Percentiles rank a stretch among this genome's conserved stretches.
phyloP scores from a whole-genome alignment of 257 asterid species.

The Fraxinus cuspidata region DNA sequence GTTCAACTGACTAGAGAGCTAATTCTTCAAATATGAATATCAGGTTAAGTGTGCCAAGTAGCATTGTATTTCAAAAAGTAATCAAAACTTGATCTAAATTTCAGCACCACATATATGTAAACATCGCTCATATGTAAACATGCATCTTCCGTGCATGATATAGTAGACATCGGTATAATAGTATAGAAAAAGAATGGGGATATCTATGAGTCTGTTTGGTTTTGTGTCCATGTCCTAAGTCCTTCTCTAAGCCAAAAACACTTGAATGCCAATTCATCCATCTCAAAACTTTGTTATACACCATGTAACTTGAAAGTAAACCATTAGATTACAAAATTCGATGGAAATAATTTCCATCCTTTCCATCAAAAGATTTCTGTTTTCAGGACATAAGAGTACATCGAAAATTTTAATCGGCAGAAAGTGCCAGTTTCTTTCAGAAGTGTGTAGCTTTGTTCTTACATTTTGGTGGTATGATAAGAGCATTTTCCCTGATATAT shows the following conservation, averaged over 20 bases:
- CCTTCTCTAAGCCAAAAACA: slow-evolving; percentile 5
- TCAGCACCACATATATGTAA: not conserved
- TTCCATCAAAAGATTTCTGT: not conserved
- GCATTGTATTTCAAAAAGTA: not conserved
- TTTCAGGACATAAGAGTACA: not conserved
- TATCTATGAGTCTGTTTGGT: not conserved
- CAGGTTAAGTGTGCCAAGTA: not conserved
- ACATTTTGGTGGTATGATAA: not conserved
- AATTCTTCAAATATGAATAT: not conserved
- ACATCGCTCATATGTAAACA: not conserved
- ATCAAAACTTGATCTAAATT: not conserved
- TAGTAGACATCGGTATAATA: not conserved
- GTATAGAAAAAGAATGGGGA: not conserved
- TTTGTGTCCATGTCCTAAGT: not conserved
- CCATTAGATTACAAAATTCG: slow-evolving; percentile 2
- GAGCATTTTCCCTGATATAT: slow-evolving; percentile 7
- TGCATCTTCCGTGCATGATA: not conserved
- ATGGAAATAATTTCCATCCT: not conserved
- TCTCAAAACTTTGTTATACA: not conserved
- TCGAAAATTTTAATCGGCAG: slow-evolving; percentile 6
- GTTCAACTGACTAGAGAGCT: not conserved
- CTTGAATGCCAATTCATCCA: slow-evolving; percentile 2
- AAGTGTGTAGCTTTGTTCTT: not conserved
- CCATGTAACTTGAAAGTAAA: not conserved
- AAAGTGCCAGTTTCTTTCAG: slow-evolving; percentile 2